These are phyloP conservation scores for Deuterostichococcus epilithicus DNA, from an alignment of 139 green algal species.

Conservation along the genomic window DNA sequence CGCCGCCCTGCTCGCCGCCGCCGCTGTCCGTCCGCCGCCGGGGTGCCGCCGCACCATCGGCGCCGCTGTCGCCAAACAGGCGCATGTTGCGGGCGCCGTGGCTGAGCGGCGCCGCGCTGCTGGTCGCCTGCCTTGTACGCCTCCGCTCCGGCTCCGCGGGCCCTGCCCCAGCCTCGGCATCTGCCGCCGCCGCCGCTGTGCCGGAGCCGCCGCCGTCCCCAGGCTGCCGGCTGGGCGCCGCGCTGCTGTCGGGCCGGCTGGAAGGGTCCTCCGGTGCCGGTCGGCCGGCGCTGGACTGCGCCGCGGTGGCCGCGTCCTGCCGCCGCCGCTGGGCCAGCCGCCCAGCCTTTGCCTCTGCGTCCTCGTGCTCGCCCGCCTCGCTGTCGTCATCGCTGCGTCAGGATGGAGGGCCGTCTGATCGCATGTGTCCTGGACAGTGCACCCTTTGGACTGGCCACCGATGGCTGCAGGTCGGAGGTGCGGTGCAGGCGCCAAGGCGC, in stretches of 20 bases:
- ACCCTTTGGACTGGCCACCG: no score
- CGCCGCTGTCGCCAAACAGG: neutral
- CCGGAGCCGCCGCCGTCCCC: neutral
- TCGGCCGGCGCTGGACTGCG: neutral
- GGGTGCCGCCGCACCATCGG: neutral
- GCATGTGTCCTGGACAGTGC: no score
- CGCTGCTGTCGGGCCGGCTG: neutral
- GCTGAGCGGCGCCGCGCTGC: constrained; percentile 2
- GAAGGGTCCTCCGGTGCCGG: neutral
- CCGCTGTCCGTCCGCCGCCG: no score
- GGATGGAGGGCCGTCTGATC: no score
- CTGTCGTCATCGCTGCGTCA: constrained; percentile 5
- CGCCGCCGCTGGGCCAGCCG: constrained; percentile 24
- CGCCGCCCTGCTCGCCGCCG: no score
- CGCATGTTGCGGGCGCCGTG: no score
- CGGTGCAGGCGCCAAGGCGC: no score
- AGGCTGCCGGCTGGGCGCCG: neutral
- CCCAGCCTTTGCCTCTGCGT: constrained; percentile 57
- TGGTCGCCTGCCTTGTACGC: constrained; percentile 2
- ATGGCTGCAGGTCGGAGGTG: no score
- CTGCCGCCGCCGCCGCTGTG: constrained; percentile 1
- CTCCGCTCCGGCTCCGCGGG: no score
- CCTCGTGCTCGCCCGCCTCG: constrained; percentile 34
- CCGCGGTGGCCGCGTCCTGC: neutral
- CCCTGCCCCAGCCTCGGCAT: neutral